Base-by-base conservation (phyloP, 345 rosid genomes). In the Mercurialis annua region DNA sequence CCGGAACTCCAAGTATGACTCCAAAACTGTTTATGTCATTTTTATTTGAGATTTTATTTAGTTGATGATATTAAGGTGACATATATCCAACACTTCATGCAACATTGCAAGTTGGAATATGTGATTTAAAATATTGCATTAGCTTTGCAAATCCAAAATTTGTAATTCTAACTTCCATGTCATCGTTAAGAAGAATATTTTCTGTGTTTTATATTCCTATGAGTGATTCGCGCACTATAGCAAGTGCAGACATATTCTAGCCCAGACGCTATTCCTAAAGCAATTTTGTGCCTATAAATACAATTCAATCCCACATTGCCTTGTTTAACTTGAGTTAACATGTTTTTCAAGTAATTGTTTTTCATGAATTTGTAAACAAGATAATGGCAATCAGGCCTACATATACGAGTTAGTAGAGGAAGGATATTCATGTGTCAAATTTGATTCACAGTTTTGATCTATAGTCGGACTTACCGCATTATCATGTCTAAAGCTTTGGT, bases 61-160 rank as follows among this genome's bases (percentile, higher is more conserved):
- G 90, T 66, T 84, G 94, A 63, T 90, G 82, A 79, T 86, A 93
- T 75, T 93, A 96, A 3, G 96, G 94, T 20, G 98, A 84, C 33
- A 93, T 90, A 72, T 87, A 93, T 38, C 98, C 98, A 73, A 90
- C 77, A 12, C 97, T 93, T 53, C 98, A 97, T 1, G 92, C 96
- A 49, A 89, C 55, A 68, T 81, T 79, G 0, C 90, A 85, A 26
- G 86, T 72, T 1, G 97, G 70, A 43, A 89, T 30, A 49, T 90
- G 97, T 1, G 97, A 86, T 20, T 61, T 17, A 16, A 87, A 81
- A 74, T 94, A 95, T 0, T 93, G 93, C 84, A 92, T 81, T 26
- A 82, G 73, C 69, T 86, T 86, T 24, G 98, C 97, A 3, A 90
- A 86, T 21, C 97, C 97, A 20, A 91, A 94, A 80, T 90, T 96